Base-by-base conservation (phyloP, 108 stramenopile species). In the Nitzschia sp. region DNA sequence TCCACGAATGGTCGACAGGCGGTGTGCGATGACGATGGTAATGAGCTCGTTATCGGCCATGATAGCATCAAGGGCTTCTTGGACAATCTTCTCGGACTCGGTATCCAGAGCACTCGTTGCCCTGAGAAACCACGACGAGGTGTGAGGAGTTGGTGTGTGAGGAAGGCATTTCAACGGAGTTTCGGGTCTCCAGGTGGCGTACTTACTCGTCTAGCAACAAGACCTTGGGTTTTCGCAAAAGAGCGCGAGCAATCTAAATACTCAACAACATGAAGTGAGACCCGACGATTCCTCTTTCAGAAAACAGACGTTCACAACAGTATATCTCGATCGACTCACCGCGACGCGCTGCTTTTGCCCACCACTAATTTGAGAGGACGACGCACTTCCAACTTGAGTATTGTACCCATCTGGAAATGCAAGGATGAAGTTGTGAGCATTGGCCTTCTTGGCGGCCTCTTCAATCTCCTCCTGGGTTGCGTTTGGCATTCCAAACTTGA, bases 291-390 rank as follows among this genome's bases (percentile, higher is more conserved):
- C 8, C 50, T 21, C 6, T 9, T 19, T 19, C 8, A 21, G 50
- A 11, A 53, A 4, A 8, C 8, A 19, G 57, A 58, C 27, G 1
- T n/a, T n/a, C n/a, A n/a, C n/a, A n/a, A n/a, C n/a, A n/a, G n/a
- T n/a, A n/a, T 32, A 2, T 17, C 21, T 53, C 15, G 29, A 44
- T 1, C 0, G 25, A 45, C 60, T 19, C 45, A 61, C 60, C 1
- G 92, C 90, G 54, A 96, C 87, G 16, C 96, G 75, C 55, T 87
- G 85, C 45, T 86, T 87, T 66, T 91, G 86, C 0, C 96, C 81
- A 31, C 75, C 80, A 45, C 77, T 73, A 27, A 81, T 64, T 58
- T 72, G 75, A 5, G 63, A 67, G 29, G 58, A 58, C 15, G 57
- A 41, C 6, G 64, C 57, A 3, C 25, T 69, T 44, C 80, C 75